Percentiles rank a stretch among this genome's conserved stretches.
Conservation (phyloP, 75 land plant species). For the Sequoiadendron giganteum region DNA sequence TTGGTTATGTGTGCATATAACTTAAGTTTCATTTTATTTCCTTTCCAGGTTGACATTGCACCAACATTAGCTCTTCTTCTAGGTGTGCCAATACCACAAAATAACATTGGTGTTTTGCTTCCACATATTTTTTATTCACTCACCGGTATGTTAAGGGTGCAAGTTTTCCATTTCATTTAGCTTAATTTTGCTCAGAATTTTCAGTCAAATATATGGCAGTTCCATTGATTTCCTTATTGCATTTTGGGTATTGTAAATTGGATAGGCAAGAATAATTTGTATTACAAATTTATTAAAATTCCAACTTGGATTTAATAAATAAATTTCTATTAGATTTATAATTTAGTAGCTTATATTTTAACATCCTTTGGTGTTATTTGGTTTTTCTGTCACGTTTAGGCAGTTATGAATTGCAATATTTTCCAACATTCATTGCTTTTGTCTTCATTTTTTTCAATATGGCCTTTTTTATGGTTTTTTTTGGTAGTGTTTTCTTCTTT, state of each 20-base stretch:
- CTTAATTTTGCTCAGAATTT: not conserved
- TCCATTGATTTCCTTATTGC: not conserved
- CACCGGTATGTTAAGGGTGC: constrained; percentile 18
- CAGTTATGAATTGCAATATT: not conserved
- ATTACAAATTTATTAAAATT: not conserved
- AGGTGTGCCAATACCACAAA: constrained; percentile 92
- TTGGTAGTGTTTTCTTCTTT: not conserved
- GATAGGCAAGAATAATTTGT: not conserved
- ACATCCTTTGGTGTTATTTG: not conserved
- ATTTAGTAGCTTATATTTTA: not conserved
- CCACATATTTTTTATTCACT: constrained; percentile 31
- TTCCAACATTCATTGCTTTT: not conserved
- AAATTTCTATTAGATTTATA: not conserved
- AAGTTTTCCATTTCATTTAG: not conserved
- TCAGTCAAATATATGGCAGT: not conserved
- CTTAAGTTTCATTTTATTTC: not conserved
- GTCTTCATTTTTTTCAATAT: not conserved
- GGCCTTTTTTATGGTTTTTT: not conserved
- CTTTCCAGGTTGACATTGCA: constrained; percentile 75
- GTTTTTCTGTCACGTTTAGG: not conserved
- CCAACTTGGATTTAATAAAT: not conserved
- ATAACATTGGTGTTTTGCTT: constrained; percentile 77
- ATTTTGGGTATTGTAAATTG: not conserved
- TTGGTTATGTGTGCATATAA: not conserved
- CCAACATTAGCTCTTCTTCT: constrained; percentile 86